Evolutionary conservation across 495 filamentous ascomycete species (phyloP).

Genomic region (Talaromyces thailandensis): DNA sequence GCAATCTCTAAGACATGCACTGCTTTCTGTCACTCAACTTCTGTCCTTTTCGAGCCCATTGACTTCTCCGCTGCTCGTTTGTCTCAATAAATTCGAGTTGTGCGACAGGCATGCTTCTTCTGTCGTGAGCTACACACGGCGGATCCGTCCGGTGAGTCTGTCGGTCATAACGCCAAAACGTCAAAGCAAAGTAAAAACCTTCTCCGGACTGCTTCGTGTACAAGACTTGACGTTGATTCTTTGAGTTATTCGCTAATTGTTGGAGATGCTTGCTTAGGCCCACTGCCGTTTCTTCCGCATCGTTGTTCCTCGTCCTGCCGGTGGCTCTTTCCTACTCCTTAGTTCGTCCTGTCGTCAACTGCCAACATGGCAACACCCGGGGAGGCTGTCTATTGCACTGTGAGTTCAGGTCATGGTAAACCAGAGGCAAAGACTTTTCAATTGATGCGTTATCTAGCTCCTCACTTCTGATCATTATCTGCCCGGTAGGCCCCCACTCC

Average conservation of each 20-base stretch:
- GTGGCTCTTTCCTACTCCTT: not conserved
- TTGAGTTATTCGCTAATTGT: not conserved
- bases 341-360: not conserved
- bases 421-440: not conserved
- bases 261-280: not conserved
- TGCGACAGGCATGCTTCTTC: constrained; percentile 3
- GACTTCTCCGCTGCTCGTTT: not conserved
- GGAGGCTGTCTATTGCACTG: constrained; percentile 51
- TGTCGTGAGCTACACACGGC: constrained; percentile 3
- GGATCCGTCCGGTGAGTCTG: constrained; percentile 4
- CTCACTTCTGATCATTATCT: constrained; percentile 85
- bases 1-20: not conserved
- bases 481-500: constrained; percentile 51
- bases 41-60: not conserved
- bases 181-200: not conserved
- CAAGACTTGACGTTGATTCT: not conserved
- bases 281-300: not conserved
- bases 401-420: constrained; percentile 14
- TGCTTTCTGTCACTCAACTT: not conserved
- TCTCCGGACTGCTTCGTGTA: not conserved
- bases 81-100: not conserved
- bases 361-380: constrained; percentile 18
- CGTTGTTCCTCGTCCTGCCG: not conserved
- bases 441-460: constrained; percentile 46
- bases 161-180: not conserved